A percentile compares a stretch with the other conserved stretches of the same genome.
Evolutionary conservation across 352 stramenopile genomes (phyloP).

Genomic region (Phytophthora pluvialis): DNA sequence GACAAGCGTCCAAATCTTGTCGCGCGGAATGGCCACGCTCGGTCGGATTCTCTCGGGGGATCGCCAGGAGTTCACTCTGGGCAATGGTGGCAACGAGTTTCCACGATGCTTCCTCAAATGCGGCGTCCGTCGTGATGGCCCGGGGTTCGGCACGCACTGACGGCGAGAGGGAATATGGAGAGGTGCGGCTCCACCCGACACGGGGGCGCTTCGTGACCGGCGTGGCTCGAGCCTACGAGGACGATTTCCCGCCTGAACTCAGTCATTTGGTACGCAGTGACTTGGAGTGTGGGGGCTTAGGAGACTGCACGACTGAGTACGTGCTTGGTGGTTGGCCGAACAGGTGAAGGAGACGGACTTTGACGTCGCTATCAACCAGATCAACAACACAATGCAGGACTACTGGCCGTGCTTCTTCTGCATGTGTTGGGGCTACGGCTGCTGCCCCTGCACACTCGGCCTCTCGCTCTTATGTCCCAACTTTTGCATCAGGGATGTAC

Average conservation of each 20-base stretch:
- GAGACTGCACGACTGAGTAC: neutral
- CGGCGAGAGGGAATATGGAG: slow-evolving; percentile 36
- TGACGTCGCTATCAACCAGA: slow-evolving; percentile 78
- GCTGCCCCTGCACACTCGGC: slow-evolving; percentile 69
- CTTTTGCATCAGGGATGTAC: slow-evolving; percentile 77
- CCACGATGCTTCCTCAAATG: slow-evolving; percentile 31
- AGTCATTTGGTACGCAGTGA: slow-evolving; percentile 41
- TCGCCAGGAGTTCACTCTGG: slow-evolving; percentile 1
- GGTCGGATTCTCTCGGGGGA: slow-evolving; percentile 8
- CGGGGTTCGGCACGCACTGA: slow-evolving; percentile 9
- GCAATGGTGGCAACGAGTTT: slow-evolving; percentile 42
- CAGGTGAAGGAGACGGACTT: slow-evolving; percentile 68
- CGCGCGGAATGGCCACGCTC: slow-evolving; percentile 1
- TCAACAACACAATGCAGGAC: slow-evolving; percentile 87
- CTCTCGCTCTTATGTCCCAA: slow-evolving; percentile 74
- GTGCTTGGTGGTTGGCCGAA: neutral
- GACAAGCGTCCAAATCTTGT: slow-evolving; percentile 17
- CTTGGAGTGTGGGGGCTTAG: neutral
- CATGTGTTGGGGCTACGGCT: slow-evolving; percentile 71
- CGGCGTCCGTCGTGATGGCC: slow-evolving; percentile 30
- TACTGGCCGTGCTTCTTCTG: slow-evolving; percentile 85
- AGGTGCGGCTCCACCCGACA: slow-evolving; percentile 60
- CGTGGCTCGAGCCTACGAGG: slow-evolving; percentile 72
- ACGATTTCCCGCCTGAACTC: slow-evolving; percentile 72
- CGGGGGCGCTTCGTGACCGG: slow-evolving; percentile 77